phyloP scores from a whole-genome alignment of 805 yeast genomes.

The Schwanniomyces vanrijiae region DNA sequence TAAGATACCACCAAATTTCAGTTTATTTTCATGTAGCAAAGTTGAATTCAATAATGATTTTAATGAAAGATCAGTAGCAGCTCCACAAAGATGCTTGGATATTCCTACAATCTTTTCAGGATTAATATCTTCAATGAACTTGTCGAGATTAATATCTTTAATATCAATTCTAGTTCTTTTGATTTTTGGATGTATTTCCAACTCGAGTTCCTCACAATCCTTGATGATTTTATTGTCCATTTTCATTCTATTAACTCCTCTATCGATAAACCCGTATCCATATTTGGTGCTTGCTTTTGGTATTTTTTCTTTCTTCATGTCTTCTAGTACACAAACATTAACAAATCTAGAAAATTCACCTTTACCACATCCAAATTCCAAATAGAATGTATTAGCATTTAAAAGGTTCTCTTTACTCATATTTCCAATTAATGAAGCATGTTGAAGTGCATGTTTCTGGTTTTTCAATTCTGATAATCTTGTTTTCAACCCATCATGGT shows the following conservation, averaged over 20 bases:
- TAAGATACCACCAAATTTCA: slow-evolving; percentile 52
- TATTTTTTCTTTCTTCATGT: slow-evolving; percentile 5
- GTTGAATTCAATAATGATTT: slow-evolving; percentile 53
- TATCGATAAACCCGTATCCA: slow-evolving; percentile 66
- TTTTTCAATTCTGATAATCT: slow-evolving; percentile 53
- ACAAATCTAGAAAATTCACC: slow-evolving; percentile 78
- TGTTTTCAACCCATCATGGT: slow-evolving; percentile 29
- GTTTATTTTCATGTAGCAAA: slow-evolving; percentile 11
- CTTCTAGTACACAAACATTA: slow-evolving; percentile 33
- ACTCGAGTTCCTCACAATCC: slow-evolving; percentile 42
- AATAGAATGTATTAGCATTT: slow-evolving; percentile 33
- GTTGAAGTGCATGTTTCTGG: slow-evolving; percentile 80
- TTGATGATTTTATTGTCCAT: slow-evolving; percentile 65
- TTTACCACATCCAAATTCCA: slow-evolving; percentile 91
- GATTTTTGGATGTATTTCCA: slow-evolving; percentile 27
- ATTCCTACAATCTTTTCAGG: slow-evolving; percentile 51
- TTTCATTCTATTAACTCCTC: slow-evolving; percentile 77
- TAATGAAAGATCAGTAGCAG: slow-evolving; percentile 85
- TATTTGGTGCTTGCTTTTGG: slow-evolving; percentile 10
- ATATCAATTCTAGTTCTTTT: slow-evolving; percentile 72
- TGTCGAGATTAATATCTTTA: slow-evolving; percentile 63
- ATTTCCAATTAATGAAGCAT: slow-evolving; percentile 75
- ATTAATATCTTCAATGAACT: slow-evolving; percentile 32
- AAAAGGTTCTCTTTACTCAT: slow-evolving; percentile 46
- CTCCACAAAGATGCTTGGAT: slow-evolving; percentile 91